Evolutionary conservation across 2,329 filamentous ascomycete genomes (phyloP), one percentile per base, ranked within the genome.

Genomic region (Ophiocordyceps polyrhachis-furcata): DNA sequence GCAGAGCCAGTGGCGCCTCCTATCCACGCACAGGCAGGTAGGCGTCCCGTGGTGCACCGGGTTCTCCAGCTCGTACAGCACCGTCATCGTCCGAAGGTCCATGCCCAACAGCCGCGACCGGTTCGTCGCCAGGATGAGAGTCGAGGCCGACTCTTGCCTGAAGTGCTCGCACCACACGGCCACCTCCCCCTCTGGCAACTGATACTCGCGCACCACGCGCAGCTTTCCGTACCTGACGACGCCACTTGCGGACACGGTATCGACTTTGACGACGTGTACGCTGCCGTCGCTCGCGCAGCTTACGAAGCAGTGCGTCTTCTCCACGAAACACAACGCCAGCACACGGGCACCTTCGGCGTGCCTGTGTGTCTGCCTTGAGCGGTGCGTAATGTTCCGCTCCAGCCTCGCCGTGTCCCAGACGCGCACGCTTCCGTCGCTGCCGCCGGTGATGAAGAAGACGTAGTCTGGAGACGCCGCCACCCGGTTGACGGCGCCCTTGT

Each of bases 161-260:
- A 86, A 94, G 62, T 98, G 89, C 57, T 95, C 85, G 48, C 85
- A 80, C 85, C 88, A 95, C 1, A 93, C 75, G 0, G 83, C 87
- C 56, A 81, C 78, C 58, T 96, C 88, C 40, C 70, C 77, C 23
- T 67, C 60, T 0, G 76, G 75, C 14, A 98, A 74, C 50, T 84
- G 79, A 59, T 93, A 89, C 52, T 89, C 80, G 13, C 89, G 79
- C 43, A 96, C 68, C 14, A 85, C 55, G 13, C 70, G 76, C 38
- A 89, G 71, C 53, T 85, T 88, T 40, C 83, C 79, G 57, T 95
- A 96, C 46, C 84, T 80, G 44, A 74, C 71, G 6, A 76, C 73
- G 40, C 62, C 62, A 45, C 59, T 64, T 19, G 63, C 60, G 4
- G 61, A 53, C 7, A 63, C 58, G 1, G 69, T 71, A 46, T 76